Evolutionary conservation across 176 grass and related monocot species (phyloP).

Genomic region (Eragrostis curvula): DNA sequence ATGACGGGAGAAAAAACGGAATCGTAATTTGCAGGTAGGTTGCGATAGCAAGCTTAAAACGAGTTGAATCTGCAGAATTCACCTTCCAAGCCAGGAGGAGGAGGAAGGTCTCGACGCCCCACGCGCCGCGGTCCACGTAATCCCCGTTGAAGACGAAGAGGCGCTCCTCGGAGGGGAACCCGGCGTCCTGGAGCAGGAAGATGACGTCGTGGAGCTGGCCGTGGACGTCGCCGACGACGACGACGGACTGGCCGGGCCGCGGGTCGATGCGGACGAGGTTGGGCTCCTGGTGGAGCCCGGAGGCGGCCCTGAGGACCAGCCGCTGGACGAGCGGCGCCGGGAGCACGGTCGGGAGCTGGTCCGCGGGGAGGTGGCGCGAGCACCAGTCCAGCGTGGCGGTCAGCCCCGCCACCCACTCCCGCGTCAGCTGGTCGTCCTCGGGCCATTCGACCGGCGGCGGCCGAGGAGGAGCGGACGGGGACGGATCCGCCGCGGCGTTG

Average conservation of each 20-base stretch:
- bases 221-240: constrained; percentile 94
- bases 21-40: neutral
- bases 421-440: constrained; percentile 51
- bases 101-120: constrained; percentile 92
- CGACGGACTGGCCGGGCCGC: constrained; percentile 51
- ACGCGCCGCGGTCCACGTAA: constrained; percentile 93
- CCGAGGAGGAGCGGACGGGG: neutral
- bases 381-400: constrained; percentile 70
- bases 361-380: constrained; percentile 71
- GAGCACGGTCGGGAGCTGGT: constrained; percentile 63
- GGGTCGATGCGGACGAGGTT: constrained; percentile 76
- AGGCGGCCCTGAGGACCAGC: constrained; percentile 71
- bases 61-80: constrained; percentile 6
- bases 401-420: constrained; percentile 66
- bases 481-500: neutral
- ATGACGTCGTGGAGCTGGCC: constrained; percentile 97
- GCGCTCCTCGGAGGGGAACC: constrained; percentile 78
- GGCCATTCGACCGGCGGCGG: constrained; percentile 61
- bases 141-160: constrained; percentile 97
- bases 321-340: constrained; percentile 61
- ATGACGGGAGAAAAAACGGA: neutral
- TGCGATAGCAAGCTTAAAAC: neutral
- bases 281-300: constrained; percentile 85
- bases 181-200: constrained; percentile 85
- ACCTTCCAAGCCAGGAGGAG: constrained; percentile 97